Conservation (phyloP, 306 rosid species). For the Hippophae rhamnoides region DNA sequence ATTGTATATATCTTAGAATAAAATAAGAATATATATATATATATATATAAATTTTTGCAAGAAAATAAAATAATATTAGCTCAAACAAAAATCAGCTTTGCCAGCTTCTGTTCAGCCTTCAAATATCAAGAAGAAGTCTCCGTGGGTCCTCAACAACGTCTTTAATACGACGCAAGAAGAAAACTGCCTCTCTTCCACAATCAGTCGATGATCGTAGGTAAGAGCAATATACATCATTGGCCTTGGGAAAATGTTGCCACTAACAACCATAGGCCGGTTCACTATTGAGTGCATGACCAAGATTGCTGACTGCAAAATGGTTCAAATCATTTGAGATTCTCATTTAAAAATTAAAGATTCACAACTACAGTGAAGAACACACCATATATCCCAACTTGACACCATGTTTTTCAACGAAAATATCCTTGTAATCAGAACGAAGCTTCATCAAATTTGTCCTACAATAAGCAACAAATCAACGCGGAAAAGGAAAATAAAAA, state of each 20-base stretch:
- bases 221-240: too few species aligned
- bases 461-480: constrained; percentile 27
- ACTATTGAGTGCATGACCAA: constrained; percentile 89
- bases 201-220: too few species aligned
- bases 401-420: constrained; percentile 76
- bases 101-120: constrained; percentile 11
- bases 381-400: constrained; percentile 73
- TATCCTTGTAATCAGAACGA: constrained; percentile 80
- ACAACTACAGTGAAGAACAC: constrained; percentile 5
- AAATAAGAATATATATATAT: too few species aligned
- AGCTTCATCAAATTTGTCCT: constrained; percentile 93
- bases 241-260: too few species aligned
- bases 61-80: too few species aligned
- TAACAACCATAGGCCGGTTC: too few species aligned
- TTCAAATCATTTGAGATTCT: constrained; percentile 1
- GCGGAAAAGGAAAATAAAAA: constrained; percentile 14
- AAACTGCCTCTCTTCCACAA: constrained; percentile 79
- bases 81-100: constrained; percentile 8
- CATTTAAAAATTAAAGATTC: constrained; percentile 3
- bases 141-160: constrained; percentile 70
- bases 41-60: too few species aligned
- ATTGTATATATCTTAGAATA: too few species aligned
- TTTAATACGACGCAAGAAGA: constrained; percentile 70
- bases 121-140: constrained; percentile 70
- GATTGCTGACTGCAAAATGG: constrained; percentile 57